Percentiles rank a stretch among this genome's conserved stretches.
Evolutionary conservation across 495 filamentous ascomycete species (phyloP).

Genomic region (Terfezia boudieri): DNA sequence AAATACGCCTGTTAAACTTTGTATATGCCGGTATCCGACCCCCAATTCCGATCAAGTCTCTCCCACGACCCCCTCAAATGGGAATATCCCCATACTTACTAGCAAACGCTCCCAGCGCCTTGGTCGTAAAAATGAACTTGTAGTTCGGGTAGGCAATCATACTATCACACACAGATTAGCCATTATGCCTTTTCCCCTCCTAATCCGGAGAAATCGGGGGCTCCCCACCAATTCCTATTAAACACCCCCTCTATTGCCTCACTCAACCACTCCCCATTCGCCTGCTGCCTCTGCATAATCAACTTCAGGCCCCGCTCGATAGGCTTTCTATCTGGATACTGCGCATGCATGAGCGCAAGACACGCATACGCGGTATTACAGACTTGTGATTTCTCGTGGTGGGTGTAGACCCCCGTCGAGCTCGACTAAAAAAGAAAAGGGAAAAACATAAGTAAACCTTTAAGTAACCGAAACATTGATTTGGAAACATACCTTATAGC

Average conservation of each 20-base stretch:
- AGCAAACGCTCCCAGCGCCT: constrained; percentile 75
- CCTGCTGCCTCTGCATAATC: constrained; percentile 63
- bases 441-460: too few relatives aligned
- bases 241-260: constrained; percentile 95
- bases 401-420: constrained; percentile 34
- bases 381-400: constrained; percentile 50
- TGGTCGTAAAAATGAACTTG: constrained; percentile 90
- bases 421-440: constrained; percentile 35
- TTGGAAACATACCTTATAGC: constrained; percentile 21
- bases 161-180: constrained; percentile 20
- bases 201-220: constrained; percentile 1
- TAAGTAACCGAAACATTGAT: too few relatives aligned
- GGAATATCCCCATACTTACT: constrained; percentile 45
- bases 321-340: constrained; percentile 52
- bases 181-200: not conserved
- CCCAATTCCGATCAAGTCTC: too few relatives aligned
- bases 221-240: constrained; percentile 71
- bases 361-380: constrained; percentile 85
- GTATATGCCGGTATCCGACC: too few relatives aligned
- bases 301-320: constrained; percentile 55
- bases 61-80: constrained; percentile 3
- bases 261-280: constrained; percentile 83
- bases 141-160: constrained; percentile 99
- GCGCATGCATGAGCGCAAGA: constrained; percentile 63
- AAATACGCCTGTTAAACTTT: too few relatives aligned